These are phyloP conservation scores for Achaetomiella virescens DNA, from an alignment of 495 filamentous ascomycete genomes.

Conservation along the genomic window DNA sequence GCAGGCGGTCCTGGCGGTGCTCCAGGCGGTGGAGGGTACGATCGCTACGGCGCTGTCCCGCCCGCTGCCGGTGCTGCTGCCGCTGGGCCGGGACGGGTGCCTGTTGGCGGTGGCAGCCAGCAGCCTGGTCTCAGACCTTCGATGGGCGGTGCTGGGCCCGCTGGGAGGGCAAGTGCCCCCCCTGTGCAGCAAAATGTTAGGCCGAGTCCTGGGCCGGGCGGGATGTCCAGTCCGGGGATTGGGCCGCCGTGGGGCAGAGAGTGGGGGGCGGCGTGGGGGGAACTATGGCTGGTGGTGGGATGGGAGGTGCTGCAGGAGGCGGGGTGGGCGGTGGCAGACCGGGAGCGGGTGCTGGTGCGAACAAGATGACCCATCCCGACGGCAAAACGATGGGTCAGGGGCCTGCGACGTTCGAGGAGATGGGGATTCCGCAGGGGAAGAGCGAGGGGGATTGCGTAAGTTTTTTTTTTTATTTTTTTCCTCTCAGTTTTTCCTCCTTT, in stretches of 20 bases:
- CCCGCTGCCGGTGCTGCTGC: constrained; percentile 5
- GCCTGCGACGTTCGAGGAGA: constrained; percentile 95
- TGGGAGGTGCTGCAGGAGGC: neutral
- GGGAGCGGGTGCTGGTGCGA: constrained; percentile 11
- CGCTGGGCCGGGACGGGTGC: neutral
- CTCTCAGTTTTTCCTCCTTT: neutral
- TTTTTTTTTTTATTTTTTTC: neutral
- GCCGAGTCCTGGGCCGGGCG: constrained; percentile 3
- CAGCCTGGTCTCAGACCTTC: neutral
- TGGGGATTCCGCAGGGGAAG: constrained; percentile 81
- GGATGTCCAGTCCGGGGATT: too few species aligned
- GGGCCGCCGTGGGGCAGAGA: too few species aligned
- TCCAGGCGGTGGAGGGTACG: neutral
- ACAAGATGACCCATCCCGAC: constrained; percentile 20
- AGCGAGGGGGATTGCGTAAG: constrained; percentile 88
- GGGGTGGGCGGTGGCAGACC: constrained; percentile 6
- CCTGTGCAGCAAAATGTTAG: constrained; percentile 17
- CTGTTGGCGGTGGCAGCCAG: constrained; percentile 8
- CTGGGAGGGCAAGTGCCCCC: constrained; percentile 30
- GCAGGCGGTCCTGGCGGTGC: too few species aligned
- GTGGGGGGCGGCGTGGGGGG: too few species aligned
- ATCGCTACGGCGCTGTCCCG: constrained; percentile 15
- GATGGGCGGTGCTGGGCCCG: constrained; percentile 4
- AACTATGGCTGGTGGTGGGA: neutral
- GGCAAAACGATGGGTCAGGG: constrained; percentile 62